These are phyloP conservation scores for Fusarium sp. DNA, from an alignment of 2,329 filamentous ascomycete genomes.

Conservation along the genomic window DNA sequence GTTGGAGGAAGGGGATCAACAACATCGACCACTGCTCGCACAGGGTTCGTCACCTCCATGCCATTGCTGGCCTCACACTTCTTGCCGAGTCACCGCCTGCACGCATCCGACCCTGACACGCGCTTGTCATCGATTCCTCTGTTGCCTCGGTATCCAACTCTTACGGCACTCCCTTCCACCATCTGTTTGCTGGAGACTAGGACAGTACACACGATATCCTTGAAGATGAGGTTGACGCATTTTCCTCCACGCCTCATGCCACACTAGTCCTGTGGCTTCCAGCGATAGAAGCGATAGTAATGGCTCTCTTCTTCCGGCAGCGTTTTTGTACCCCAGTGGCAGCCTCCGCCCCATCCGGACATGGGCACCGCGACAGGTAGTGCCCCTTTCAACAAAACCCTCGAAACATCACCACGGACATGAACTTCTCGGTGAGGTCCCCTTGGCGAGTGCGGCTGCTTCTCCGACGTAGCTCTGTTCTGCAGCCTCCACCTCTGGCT, in stretches of 20 bases:
- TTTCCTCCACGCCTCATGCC: background rate
- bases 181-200: background rate
- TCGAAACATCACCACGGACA: no score
- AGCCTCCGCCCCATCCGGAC: no score
- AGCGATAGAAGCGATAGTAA: background rate
- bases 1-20: background rate
- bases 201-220: background rate
- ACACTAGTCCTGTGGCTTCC: background rate
- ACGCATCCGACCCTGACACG: background rate
- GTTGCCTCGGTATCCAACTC: background rate
- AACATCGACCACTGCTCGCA: background rate
- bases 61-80: background rate
- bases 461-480: background rate
- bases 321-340: no score
- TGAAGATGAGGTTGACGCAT: fast-evolving
- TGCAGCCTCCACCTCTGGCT: background rate
- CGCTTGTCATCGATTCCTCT: background rate
- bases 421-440: background rate
- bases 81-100: no score
- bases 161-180: background rate
- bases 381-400: background rate
- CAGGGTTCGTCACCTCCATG: fast-evolving
- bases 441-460: background rate
- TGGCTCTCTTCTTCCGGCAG: no score
- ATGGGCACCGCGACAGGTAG: no score